These are phyloP conservation scores for Scorias spongiosa DNA, from an alignment of 2,329 filamentous ascomycete genomes.

Conservation along the genomic window DNA sequence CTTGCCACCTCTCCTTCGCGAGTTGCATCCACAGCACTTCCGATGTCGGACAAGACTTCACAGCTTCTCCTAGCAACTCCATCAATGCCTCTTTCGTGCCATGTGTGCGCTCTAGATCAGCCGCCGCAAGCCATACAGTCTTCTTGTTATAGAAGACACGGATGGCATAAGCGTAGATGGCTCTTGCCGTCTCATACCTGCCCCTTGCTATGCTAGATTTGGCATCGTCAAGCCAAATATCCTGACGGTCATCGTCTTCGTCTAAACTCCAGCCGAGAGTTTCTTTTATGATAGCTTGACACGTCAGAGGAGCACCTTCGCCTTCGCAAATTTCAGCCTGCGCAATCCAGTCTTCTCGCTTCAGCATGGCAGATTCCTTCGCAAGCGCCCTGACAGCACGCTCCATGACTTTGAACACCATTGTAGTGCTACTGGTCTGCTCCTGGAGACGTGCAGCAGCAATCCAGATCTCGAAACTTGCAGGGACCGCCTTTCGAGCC, in stretches of 20 bases:
- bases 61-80: slow-evolving; percentile 77
- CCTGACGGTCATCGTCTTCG: slow-evolving; percentile 90
- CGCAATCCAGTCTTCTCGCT: slow-evolving; percentile 90
- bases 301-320: slow-evolving; percentile 75
- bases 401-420: slow-evolving; percentile 77
- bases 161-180: slow-evolving; percentile 83
- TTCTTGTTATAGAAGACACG: slow-evolving; percentile 80
- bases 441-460: slow-evolving; percentile 79
- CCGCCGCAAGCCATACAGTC: slow-evolving; percentile 78
- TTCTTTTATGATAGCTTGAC: slow-evolving; percentile 76
- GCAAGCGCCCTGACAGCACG: slow-evolving; percentile 77
- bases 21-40: slow-evolving; percentile 93
- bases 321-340: slow-evolving; percentile 92
- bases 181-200: slow-evolving; percentile 76
- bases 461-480: slow-evolving; percentile 92
- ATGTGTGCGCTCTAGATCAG: slow-evolving; percentile 81
- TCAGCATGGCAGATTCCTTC: slow-evolving; percentile 88
- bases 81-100: slow-evolving; percentile 71
- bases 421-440: slow-evolving; percentile 69
- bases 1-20: slow-evolving; percentile 85
- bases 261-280: slow-evolving; percentile 88
- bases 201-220: slow-evolving; percentile 66
- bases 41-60: slow-evolving; percentile 81
- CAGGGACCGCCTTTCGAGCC: slow-evolving; percentile 83
- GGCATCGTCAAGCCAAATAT: slow-evolving; percentile 91